These are phyloP conservation scores for Mucuna pruriens DNA, from an alignment of 306 rosid species.

Conservation along the genomic window DNA sequence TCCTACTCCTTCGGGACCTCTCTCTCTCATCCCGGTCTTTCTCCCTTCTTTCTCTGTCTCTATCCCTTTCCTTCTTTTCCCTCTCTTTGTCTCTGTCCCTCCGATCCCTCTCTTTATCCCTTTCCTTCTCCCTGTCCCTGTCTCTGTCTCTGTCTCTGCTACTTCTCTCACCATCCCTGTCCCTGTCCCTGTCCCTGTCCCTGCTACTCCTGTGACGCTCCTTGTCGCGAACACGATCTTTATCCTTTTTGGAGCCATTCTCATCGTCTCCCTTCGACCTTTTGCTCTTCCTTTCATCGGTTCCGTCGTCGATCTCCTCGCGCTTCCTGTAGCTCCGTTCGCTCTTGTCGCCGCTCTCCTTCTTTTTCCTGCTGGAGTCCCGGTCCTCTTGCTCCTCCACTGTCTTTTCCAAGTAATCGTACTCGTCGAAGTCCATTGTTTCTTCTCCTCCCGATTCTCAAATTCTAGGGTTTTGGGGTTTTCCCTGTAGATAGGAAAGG, in stretches of 20 bases:
- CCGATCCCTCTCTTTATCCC: slow-evolving; percentile 33
- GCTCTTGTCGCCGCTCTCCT: slow-evolving; percentile 55
- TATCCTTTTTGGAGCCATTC: slow-evolving; percentile 65
- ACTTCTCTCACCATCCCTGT: slow-evolving; percentile 43
- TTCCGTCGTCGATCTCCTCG: slow-evolving; percentile 62
- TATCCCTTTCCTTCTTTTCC: neutral
- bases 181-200: slow-evolving; percentile 39
- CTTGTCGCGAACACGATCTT: slow-evolving; percentile 53
- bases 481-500: neutral
- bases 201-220: slow-evolving; percentile 58
- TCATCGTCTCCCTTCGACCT: slow-evolving; percentile 67
- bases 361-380: slow-evolving; percentile 59
- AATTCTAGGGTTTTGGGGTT: slow-evolving; percentile 57
- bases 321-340: slow-evolving; percentile 77
- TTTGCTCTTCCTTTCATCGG: slow-evolving; percentile 61
- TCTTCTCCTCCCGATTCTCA: neutral
- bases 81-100: slow-evolving; percentile 43
- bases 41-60: slow-evolving; percentile 29
- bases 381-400: slow-evolving; percentile 79
- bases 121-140: slow-evolving; percentile 47
- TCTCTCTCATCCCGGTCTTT: slow-evolving; percentile 41
- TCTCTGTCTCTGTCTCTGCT: slow-evolving; percentile 38
- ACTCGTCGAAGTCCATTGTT: slow-evolving; percentile 93
- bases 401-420: slow-evolving; percentile 92
- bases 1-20: slow-evolving; percentile 64